These are phyloP conservation scores for Scleroderma bovista DNA, from an alignment of 768 basidiomycete species.

Conservation along the genomic window DNA sequence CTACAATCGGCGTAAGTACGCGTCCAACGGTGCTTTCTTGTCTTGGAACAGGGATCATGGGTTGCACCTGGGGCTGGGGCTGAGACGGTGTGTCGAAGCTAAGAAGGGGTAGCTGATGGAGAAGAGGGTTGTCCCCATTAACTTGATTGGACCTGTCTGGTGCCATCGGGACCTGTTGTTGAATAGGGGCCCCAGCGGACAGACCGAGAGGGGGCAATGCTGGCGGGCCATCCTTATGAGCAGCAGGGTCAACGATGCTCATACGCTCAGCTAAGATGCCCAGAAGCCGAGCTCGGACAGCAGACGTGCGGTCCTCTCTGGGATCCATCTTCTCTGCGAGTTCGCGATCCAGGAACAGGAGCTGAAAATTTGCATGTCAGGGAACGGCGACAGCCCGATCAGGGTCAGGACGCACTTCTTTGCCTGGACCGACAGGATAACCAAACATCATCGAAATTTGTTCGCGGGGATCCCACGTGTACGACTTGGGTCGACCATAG, in stretches of 20 bases:
- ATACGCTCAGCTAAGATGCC: conserved; percentile 61
- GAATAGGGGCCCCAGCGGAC: conserved; percentile 10
- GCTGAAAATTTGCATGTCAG: conserved; percentile 37
- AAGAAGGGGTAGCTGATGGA: conserved; percentile 57
- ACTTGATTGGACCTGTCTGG: conserved; percentile 14
- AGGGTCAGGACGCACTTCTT: conserved; percentile 55
- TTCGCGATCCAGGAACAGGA: conserved; percentile 85
- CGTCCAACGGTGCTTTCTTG: conserved; percentile 15
- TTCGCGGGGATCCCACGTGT: conserved; percentile 89
- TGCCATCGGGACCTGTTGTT: conserved; percentile 22
- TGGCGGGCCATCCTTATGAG: conserved; percentile 7
- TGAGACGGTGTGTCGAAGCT: conserved; percentile 34
- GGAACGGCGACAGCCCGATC: not conserved
- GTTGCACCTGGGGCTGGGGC: conserved; percentile 3
- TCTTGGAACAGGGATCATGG: conserved; percentile 19
- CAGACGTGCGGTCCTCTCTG: conserved; percentile 70
- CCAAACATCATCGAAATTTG: conserved; percentile 85
- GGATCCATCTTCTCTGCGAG: conserved; percentile 73
- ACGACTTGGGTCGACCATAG: conserved; percentile 81
- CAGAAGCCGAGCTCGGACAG: conserved; percentile 56
- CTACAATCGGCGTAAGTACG: conserved; percentile 63
- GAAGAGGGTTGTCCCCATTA: conserved; percentile 9
- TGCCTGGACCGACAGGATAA: conserved; percentile 81
- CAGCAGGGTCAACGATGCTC: conserved; percentile 32
- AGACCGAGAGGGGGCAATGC: conserved; percentile 15